Conservation (phyloP, 139 green algal species). For the Deuterostichococcus epilithicus region DNA sequence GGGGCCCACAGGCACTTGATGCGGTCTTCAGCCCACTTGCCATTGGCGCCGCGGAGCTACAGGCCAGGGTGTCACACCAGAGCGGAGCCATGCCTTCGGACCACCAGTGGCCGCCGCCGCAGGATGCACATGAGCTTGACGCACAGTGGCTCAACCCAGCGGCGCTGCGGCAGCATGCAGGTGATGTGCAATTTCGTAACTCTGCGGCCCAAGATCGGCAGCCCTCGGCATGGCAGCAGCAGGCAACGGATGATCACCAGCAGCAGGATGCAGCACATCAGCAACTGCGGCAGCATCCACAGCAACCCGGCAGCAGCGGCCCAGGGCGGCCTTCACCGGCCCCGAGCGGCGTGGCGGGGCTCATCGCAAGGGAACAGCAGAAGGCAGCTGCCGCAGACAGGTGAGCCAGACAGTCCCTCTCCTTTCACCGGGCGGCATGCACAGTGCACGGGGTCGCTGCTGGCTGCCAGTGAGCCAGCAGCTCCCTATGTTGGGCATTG, state of each 20-base stretch:
- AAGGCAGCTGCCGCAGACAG: constrained; percentile 20
- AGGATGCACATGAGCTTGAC: no score
- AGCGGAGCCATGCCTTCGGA: background rate
- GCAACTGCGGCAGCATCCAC: background rate
- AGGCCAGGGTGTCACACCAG: background rate
- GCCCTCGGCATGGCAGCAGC: no score
- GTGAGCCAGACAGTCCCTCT: constrained; percentile 2
- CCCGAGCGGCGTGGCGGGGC: constrained; percentile 27
- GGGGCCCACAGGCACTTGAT: background rate
- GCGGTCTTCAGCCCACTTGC: background rate
- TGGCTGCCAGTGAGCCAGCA: no score
- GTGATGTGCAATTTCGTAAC: no score
- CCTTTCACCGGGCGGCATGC: background rate
- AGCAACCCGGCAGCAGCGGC: background rate
- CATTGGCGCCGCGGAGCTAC: background rate
- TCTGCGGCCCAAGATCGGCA: no score
- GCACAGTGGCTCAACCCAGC: no score
- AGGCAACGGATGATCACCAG: background rate
- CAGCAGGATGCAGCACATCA: background rate
- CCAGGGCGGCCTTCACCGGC: background rate
- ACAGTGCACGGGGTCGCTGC: no score
- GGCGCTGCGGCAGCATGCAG: no score
- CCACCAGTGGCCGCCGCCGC: background rate
- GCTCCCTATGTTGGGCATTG: no score
- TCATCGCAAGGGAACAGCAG: constrained; percentile 34